phyloP scores from a whole-genome alignment of 1,284 basidiomycete species.

The Malassezia brasiliensis region DNA sequence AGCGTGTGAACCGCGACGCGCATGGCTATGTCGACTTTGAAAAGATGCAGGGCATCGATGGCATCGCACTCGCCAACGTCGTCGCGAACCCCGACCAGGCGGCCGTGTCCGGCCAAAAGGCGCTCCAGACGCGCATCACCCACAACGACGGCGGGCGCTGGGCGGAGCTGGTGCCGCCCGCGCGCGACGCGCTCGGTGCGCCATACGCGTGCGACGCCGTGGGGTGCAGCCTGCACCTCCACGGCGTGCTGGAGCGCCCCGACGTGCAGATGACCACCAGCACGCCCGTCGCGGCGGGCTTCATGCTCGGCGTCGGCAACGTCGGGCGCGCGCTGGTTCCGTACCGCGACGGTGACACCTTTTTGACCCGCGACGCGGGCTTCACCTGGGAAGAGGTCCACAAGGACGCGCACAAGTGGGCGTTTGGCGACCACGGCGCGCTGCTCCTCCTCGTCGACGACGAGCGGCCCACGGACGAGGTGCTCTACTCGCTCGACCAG shows the following conservation, averaged over 20 bases:
- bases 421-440: constrained; percentile 92
- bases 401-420: constrained; percentile 95
- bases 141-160: constrained; percentile 95
- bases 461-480: constrained; percentile 78
- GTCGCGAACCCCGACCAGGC: constrained; percentile 74
- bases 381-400: constrained; percentile 98
- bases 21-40: constrained; percentile 91
- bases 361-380: constrained; percentile 88
- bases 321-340: constrained; percentile 72
- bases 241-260: constrained; percentile 85
- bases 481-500: constrained; percentile 80
- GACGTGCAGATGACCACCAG: constrained; percentile 86
- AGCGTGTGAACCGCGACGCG: constrained; percentile 79
- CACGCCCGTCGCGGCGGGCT: constrained; percentile 77
- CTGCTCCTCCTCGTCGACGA: constrained; percentile 88
- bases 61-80: constrained; percentile 84
- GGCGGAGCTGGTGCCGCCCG: constrained; percentile 70
- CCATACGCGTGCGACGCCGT: constrained; percentile 64
- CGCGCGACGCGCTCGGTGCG: constrained; percentile 64
- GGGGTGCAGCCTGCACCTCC: constrained; percentile 77
- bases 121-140: constrained; percentile 75
- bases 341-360: constrained; percentile 84
- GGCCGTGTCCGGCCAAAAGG: constrained; percentile 63
- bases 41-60: constrained; percentile 91
- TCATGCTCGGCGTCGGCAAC: constrained; percentile 95